These are phyloP conservation scores for Sporormia fimetaria DNA, from an alignment of 495 filamentous ascomycete species.

Conservation along the genomic window DNA sequence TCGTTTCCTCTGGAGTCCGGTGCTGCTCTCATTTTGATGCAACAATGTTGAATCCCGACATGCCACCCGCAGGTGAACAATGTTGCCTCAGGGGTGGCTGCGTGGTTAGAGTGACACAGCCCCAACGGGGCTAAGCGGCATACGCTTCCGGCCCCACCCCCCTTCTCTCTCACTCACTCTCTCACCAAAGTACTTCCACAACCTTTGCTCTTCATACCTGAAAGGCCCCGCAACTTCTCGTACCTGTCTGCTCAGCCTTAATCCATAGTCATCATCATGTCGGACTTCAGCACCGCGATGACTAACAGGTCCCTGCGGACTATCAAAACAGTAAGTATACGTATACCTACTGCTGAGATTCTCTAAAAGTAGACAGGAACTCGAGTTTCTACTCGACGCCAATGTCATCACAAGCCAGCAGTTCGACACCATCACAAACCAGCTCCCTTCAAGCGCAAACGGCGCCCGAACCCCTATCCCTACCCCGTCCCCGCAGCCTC, in stretches of 20 bases:
- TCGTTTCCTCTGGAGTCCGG: too few relatives aligned
- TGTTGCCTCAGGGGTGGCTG: too few relatives aligned
- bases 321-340: slow-evolving; percentile 61
- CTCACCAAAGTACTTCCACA: not conserved
- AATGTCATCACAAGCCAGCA: slow-evolving; percentile 58
- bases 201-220: not conserved
- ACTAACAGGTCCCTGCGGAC: slow-evolving; percentile 74
- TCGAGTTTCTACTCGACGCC: slow-evolving; percentile 76
- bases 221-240: not conserved
- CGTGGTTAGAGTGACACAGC: slow-evolving; percentile 4
- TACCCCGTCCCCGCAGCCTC: slow-evolving; percentile 33
- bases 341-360: not conserved
- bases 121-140: not conserved
- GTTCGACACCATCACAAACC: slow-evolving; percentile 56
- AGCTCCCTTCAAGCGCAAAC: slow-evolving; percentile 51
- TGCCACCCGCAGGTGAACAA: too few relatives aligned
- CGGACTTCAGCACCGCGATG: slow-evolving; percentile 31
- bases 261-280: slow-evolving; percentile 21
- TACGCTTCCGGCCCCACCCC: not conserved
- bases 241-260: not conserved
- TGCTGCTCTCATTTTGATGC: too few relatives aligned
- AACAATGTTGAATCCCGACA: too few relatives aligned
- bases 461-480: slow-evolving; percentile 41
- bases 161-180: not conserved
- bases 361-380: slow-evolving; percentile 49